phyloP scores from a whole-genome alignment of 2,329 filamentous ascomycete species.

The Botrytis paeoniae region DNA sequence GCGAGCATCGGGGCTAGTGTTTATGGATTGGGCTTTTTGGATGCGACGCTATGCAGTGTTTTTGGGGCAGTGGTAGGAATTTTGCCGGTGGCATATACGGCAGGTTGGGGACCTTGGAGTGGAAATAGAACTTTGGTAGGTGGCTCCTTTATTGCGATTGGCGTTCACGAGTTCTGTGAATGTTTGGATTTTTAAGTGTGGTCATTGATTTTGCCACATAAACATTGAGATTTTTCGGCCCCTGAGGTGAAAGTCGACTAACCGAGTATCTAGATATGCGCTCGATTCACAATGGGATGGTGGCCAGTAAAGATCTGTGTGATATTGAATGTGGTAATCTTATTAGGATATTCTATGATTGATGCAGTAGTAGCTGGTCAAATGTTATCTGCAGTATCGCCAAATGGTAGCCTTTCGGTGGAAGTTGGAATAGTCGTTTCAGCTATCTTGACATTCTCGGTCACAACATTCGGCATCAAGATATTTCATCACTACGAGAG shows the following conservation, averaged over 20 bases:
- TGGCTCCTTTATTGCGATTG: neutral
- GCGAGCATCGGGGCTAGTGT: constrained; percentile 60
- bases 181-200: neutral
- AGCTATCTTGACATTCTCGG: constrained; percentile 58
- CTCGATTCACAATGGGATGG: constrained; percentile 62
- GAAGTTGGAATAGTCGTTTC: constrained; percentile 66
- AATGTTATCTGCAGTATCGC: constrained; percentile 63
- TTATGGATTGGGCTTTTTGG: constrained; percentile 56
- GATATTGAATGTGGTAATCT: constrained; percentile 58
- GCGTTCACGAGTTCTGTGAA: neutral
- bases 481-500: constrained; percentile 68
- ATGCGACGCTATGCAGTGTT: constrained; percentile 54
- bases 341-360: constrained; percentile 61
- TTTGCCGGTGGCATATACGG: constrained; percentile 55
- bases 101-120: constrained; percentile 58
- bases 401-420: constrained; percentile 56
- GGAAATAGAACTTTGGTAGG: constrained; percentile 59
- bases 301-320: constrained; percentile 63
- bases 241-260: constrained; percentile 2
- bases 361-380: constrained; percentile 66
- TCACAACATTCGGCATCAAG: constrained; percentile 66
- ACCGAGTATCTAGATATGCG: constrained; percentile 40
- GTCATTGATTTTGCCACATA: neutral
- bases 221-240: neutral
- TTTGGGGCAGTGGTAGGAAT: constrained; percentile 56